These are phyloP conservation scores for Diplodia scrobiculata DNA, from an alignment of 2,329 filamentous ascomycete genomes.

Conservation along the genomic window DNA sequence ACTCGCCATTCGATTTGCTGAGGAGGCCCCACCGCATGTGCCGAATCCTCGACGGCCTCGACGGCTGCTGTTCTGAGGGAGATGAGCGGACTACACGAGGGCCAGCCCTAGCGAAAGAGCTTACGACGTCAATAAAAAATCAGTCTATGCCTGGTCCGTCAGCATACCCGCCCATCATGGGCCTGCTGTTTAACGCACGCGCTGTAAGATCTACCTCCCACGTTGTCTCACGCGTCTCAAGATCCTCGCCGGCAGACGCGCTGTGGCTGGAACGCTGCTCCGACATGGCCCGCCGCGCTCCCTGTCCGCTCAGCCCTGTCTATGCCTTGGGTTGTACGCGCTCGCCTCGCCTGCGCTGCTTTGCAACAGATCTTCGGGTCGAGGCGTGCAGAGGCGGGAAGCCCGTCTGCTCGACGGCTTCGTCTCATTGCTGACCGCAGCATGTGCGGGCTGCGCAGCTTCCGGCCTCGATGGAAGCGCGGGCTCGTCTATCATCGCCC, in stretches of 20 bases:
- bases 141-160: conserved; percentile 11
- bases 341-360: conserved; percentile 2
- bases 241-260: conserved; percentile 16
- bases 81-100: conserved; percentile 24
- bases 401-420: not conserved
- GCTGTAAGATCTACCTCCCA: conserved; percentile 27
- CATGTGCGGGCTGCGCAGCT: not conserved
- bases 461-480: conserved; percentile 1
- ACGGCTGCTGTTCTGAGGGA: conserved; percentile 23
- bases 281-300: conserved; percentile 18
- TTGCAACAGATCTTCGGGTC: not conserved
- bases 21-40: conserved; percentile 20
- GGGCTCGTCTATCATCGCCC: conserved; percentile 25
- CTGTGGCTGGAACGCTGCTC: conserved; percentile 16
- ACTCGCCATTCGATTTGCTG: conserved; percentile 21
- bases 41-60: conserved; percentile 17
- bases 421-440: not conserved
- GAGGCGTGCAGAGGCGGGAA: not conserved
- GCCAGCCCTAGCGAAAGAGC: conserved; percentile 27
- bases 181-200: conserved; percentile 14
- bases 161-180: not conserved
- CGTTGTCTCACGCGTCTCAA: conserved; percentile 28
- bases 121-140: conserved; percentile 27
- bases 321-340: conserved; percentile 1
- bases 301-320: conserved; percentile 20